These are phyloP conservation scores for Sarocladium brachiariae DNA, from an alignment of 2,329 filamentous ascomycete genomes.

Conservation along the genomic window DNA sequence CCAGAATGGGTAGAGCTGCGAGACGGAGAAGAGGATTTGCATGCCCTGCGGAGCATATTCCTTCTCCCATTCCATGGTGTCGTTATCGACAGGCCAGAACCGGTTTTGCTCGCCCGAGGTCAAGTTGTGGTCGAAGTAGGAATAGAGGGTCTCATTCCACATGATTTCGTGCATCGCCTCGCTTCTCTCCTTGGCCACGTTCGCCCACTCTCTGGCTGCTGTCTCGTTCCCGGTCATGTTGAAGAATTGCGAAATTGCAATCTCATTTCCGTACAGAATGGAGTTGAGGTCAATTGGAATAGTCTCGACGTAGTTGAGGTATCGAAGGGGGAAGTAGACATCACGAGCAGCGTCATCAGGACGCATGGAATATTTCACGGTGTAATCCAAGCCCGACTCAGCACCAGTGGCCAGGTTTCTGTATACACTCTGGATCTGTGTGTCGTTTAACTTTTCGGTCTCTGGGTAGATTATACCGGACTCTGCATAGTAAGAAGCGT, in stretches of 20 bases:
- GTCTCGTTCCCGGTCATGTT: conserved; percentile 42
- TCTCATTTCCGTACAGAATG: conserved; percentile 60
- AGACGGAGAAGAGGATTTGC: conserved; percentile 50
- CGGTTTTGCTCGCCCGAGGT: conserved; percentile 50
- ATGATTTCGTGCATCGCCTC: conserved; percentile 56
- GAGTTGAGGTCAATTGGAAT: conserved; percentile 62
- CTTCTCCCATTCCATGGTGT: conserved; percentile 24
- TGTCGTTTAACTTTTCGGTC: conserved; percentile 40
- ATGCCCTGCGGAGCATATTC: conserved; percentile 42
- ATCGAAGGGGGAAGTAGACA: conserved; percentile 58
- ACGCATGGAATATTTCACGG: conserved; percentile 48
- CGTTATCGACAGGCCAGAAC: conserved; percentile 43
- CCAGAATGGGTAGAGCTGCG: conserved; percentile 65
- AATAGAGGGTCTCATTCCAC: conserved; percentile 56
- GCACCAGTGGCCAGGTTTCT: conserved; percentile 58
- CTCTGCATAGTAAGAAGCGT: conserved; percentile 47
- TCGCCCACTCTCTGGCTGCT: conserved; percentile 41
- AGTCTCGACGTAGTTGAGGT: conserved; percentile 50
- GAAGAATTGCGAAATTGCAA: conserved; percentile 50
- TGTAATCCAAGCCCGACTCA: conserved; percentile 61
- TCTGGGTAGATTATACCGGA: conserved; percentile 54
- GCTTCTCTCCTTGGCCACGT: conserved; percentile 45
- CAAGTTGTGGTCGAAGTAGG: conserved; percentile 65
- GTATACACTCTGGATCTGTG: conserved; percentile 47
- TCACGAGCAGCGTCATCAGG: conserved; percentile 52